Evolutionary conservation across 768 basidiomycete genomes (phyloP).

Genomic region (Lactarius indigo): DNA sequence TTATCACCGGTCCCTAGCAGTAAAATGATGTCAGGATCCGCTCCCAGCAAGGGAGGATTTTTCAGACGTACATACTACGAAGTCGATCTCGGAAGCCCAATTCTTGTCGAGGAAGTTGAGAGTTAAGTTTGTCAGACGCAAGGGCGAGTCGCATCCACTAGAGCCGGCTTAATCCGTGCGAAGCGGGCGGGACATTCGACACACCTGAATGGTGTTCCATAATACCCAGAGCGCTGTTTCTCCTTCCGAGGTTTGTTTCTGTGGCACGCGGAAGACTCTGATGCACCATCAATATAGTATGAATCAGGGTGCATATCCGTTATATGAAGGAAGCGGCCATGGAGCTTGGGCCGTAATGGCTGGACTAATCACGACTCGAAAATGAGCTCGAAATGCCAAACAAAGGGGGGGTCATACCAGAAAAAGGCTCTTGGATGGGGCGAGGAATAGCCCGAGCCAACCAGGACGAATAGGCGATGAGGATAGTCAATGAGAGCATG

Average conservation of each 20-base stretch:
- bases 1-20: slow-evolving; percentile 71
- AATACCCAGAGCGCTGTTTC: slow-evolving; percentile 51
- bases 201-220: slow-evolving; percentile 70
- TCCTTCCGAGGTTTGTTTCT: slow-evolving; percentile 53
- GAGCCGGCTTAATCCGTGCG: slow-evolving; percentile 1
- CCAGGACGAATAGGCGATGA: slow-evolving; percentile 5
- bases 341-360: slow-evolving; percentile 42
- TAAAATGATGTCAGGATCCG: background rate
- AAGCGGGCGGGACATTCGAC: background rate
- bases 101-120: slow-evolving; percentile 75
- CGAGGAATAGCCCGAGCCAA: slow-evolving; percentile 1
- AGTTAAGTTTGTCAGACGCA: slow-evolving; percentile 74
- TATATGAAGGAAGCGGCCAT: slow-evolving; percentile 76
- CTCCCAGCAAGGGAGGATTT: background rate
- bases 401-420: background rate
- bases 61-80: slow-evolving; percentile 69
- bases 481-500: slow-evolving; percentile 14
- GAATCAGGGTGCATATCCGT: slow-evolving; percentile 85
- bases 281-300: slow-evolving; percentile 50
- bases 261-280: slow-evolving; percentile 65
- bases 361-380: slow-evolving; percentile 5
- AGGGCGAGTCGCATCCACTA: slow-evolving; percentile 80
- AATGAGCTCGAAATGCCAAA: background rate
- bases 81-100: slow-evolving; percentile 84
- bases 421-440: slow-evolving; percentile 18